Conservation (phyloP, 2,329 filamentous ascomycete species). For the Fusarium stilboides region DNA sequence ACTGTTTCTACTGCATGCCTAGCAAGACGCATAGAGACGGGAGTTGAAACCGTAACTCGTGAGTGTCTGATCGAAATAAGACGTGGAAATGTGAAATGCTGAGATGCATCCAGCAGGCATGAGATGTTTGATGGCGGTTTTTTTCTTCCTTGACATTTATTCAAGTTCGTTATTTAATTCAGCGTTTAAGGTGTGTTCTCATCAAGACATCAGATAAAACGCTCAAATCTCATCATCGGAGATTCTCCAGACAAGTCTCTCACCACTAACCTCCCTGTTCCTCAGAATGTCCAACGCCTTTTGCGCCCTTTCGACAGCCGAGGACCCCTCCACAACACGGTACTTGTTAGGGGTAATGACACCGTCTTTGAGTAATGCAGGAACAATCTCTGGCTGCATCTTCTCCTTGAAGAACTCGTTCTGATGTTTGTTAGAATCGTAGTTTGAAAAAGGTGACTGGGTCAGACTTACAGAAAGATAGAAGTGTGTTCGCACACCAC, state of each 20-base stretch:
- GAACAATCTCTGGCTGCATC: constrained; percentile 69
- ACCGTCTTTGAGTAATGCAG: constrained; percentile 59
- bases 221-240: constrained; percentile 19
- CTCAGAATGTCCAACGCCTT: constrained; percentile 57
- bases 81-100: too few species aligned
- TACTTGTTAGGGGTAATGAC: constrained; percentile 60
- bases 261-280: constrained; percentile 57
- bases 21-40: too few species aligned
- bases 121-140: too few species aligned
- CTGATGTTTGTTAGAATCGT: constrained; percentile 51
- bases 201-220: neutral
- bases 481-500: constrained; percentile 63
- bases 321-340: constrained; percentile 59
- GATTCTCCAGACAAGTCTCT: constrained; percentile 59
- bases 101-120: too few species aligned
- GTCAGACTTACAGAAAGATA: constrained; percentile 48
- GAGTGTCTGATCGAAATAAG: too few species aligned
- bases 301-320: constrained; percentile 57
- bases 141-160: too few species aligned
- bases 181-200: neutral
- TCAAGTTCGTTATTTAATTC: neutral
- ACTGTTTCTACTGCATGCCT: too few species aligned
- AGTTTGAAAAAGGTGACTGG: neutral
- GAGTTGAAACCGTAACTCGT: too few species aligned
- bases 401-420: constrained; percentile 70